Conservation (phyloP, 768 basidiomycete species). For the Mycena crocata region DNA sequence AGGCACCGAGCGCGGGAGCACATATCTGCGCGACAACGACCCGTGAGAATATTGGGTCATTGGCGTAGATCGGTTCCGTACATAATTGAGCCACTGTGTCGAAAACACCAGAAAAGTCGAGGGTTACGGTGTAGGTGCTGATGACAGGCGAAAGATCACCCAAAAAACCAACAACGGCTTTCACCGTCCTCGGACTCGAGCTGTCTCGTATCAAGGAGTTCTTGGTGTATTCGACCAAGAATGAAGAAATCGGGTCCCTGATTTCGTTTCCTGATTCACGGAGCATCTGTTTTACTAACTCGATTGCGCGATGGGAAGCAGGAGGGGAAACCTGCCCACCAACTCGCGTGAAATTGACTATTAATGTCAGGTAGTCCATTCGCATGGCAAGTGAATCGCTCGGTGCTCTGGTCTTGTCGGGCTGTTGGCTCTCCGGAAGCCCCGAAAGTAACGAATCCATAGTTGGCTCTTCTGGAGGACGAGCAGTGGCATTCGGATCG, state of each 20-base stretch:
- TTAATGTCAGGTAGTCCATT: conserved; percentile 70
- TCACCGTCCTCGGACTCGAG: conserved; percentile 53
- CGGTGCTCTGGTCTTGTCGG: conserved; percentile 59
- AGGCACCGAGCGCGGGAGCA: conserved; percentile 58
- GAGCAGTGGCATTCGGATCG: conserved; percentile 45
- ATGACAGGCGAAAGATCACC: conserved; percentile 68
- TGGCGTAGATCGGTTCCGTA: conserved; percentile 58
- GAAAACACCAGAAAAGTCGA: conserved; percentile 72
- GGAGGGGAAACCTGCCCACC: conserved; percentile 61
- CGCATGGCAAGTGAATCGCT: conserved; percentile 71
- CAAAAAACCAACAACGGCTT: conserved; percentile 64
- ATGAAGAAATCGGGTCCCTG: conserved; percentile 56
- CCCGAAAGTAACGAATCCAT: conserved; percentile 40
- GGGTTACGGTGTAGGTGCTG: conserved; percentile 55
- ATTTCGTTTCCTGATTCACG: conserved; percentile 59
- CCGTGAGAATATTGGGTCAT: conserved; percentile 62
- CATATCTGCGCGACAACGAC: conserved; percentile 60
- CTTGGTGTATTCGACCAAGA: conserved; percentile 65
- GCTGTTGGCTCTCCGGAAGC: conserved; percentile 47
- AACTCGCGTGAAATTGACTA: conserved; percentile 59
- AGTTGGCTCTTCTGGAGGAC: conserved; percentile 42
- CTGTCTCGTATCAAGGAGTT: conserved; percentile 61
- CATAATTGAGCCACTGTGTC: conserved; percentile 61
- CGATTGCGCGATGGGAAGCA: conserved; percentile 60
- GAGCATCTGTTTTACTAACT: conserved; percentile 66